These are phyloP conservation scores for Lecanoromycetidae sp. DNA, from an alignment of 2,329 filamentous ascomycete species.

Conservation along the genomic window DNA sequence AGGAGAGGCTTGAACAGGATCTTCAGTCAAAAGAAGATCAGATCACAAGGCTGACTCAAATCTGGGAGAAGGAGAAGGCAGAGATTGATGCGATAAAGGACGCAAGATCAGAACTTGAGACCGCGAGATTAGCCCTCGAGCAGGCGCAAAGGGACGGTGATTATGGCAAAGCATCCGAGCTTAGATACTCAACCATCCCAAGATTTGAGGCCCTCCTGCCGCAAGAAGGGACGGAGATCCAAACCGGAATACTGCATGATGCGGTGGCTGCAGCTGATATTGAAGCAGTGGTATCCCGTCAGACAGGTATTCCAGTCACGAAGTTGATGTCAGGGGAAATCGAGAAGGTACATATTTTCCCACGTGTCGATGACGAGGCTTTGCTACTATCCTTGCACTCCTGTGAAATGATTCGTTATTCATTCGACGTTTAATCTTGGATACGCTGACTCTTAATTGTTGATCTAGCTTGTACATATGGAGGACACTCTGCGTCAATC, in stretches of 20 bases:
- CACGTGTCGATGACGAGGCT: too few relatives aligned
- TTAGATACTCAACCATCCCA: constrained; percentile 81
- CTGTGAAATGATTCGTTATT: too few relatives aligned
- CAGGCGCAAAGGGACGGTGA: constrained; percentile 77
- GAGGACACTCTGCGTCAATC: constrained; percentile 75
- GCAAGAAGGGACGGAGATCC: constrained; percentile 49
- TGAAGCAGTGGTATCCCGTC: constrained; percentile 75
- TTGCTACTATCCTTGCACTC: too few relatives aligned
- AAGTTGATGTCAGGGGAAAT: constrained; percentile 90
- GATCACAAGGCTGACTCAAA: constrained; percentile 58
- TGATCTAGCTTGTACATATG: constrained; percentile 87
- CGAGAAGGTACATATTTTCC: too few relatives aligned
- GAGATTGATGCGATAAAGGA: constrained; percentile 82
- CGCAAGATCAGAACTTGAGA: constrained; percentile 78
- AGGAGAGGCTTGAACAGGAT: constrained; percentile 70
- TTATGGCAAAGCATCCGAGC: constrained; percentile 79
- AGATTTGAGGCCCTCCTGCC: constrained; percentile 66
- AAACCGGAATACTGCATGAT: constrained; percentile 64
- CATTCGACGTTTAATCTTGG: too few relatives aligned
- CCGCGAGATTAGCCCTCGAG: constrained; percentile 72
- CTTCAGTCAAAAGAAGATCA: constrained; percentile 68
- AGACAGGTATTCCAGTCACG: constrained; percentile 83
- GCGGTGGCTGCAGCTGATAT: constrained; percentile 94
- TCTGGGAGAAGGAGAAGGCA: constrained; percentile 80
- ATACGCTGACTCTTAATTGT: too few relatives aligned